These are phyloP conservation scores for Globisporangium heterothallicum DNA, from an alignment of 352 stramenopile species.

Conservation along the genomic window DNA sequence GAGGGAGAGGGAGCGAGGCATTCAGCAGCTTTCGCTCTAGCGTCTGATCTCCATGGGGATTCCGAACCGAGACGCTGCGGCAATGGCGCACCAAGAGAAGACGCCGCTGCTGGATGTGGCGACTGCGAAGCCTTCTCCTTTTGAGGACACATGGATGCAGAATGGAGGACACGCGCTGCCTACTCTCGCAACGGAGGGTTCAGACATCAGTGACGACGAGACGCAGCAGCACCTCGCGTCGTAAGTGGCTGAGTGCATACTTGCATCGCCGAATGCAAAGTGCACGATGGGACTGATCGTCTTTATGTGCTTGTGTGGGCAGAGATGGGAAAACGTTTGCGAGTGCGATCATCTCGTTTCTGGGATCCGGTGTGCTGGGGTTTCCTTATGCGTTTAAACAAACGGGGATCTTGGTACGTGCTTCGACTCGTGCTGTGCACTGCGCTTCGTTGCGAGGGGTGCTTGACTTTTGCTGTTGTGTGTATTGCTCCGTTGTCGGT, in stretches of 20 bases:
- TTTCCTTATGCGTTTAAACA: slow-evolving; percentile 76
- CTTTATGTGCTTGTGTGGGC: not conserved
- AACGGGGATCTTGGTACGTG: slow-evolving; percentile 54
- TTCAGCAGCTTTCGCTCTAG: no score
- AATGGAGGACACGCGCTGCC: no score
- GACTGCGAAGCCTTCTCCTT: not conserved
- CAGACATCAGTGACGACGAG: not conserved
- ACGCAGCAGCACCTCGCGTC: not conserved
- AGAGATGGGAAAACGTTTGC: slow-evolving; percentile 25
- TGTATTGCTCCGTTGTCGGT: not conserved
- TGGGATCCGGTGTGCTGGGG: slow-evolving; percentile 69
- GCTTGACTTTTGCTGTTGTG: not conserved
- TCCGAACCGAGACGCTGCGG: not conserved
- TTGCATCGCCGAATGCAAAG: no score
- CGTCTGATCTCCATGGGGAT: not conserved
- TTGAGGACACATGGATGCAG: no score
- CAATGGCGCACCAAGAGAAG: not conserved
- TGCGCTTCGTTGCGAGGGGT: no score
- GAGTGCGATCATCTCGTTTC: slow-evolving; percentile 25
- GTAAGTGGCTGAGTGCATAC: no score
- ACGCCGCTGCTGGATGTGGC: not conserved
- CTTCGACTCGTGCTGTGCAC: slow-evolving; percentile 20
- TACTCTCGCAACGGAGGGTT: no score
- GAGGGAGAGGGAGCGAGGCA: no score
- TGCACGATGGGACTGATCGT: no score